phyloP scores from a whole-genome alignment of 179 eudicot genomes.

The Patellifolia procumbens region DNA sequence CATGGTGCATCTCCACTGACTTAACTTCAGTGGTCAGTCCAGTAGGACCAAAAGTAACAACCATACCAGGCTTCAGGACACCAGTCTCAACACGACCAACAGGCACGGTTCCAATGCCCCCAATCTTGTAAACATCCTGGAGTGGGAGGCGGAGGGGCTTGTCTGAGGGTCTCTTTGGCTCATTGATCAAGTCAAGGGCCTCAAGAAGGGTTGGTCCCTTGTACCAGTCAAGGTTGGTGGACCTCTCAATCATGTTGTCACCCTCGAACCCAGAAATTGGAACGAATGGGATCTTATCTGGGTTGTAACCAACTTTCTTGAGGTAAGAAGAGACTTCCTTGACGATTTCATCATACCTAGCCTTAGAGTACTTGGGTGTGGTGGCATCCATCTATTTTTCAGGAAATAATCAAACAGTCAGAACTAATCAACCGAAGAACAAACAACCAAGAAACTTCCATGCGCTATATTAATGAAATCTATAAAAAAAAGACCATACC shows the following conservation, averaged over 20 bases:
- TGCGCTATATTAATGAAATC: too few relatives aligned
- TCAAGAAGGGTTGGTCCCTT: constrained; percentile 47
- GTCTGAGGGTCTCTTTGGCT: constrained; percentile 50
- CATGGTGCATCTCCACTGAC: constrained; percentile 46
- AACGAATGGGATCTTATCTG: constrained; percentile 39
- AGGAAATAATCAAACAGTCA: not conserved
- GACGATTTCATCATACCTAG: constrained; percentile 42
- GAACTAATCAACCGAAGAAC: not conserved
- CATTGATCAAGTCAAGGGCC: constrained; percentile 35
- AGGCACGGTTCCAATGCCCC: constrained; percentile 42
- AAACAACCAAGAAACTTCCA: not conserved
- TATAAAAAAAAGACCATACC: too few relatives aligned
- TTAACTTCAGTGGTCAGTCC: constrained; percentile 45
- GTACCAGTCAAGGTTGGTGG: constrained; percentile 50
- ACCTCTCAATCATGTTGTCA: constrained; percentile 46
- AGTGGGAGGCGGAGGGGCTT: constrained; percentile 41
- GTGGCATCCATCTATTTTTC: constrained; percentile 43
- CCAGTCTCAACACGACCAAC: constrained; percentile 41
- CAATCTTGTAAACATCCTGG: constrained; percentile 43
- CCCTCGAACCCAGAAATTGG: constrained; percentile 40
- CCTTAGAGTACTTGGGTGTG: constrained; percentile 45
- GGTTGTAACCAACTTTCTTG: constrained; percentile 48
- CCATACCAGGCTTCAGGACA: constrained; percentile 35
- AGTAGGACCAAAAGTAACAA: constrained; percentile 41
- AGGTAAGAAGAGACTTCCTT: constrained; percentile 43